Evolutionary conservation across 1,284 basidiomycete genomes (phyloP).

Genomic region (Microbotryum intermedium): DNA sequence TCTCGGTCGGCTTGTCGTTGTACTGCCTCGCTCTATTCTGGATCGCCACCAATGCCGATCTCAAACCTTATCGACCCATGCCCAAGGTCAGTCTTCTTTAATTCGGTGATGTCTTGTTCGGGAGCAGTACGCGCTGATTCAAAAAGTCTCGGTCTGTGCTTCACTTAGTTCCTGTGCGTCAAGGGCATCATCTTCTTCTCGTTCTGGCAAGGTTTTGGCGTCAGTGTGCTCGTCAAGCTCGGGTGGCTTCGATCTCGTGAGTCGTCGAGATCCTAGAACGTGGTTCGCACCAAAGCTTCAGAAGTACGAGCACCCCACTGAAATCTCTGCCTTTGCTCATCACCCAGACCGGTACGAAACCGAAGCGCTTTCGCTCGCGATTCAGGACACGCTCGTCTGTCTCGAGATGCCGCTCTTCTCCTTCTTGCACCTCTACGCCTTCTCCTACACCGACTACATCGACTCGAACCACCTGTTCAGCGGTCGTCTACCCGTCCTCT

Average conservation of each 20-base stretch:
- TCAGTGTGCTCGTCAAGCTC: constrained; percentile 80
- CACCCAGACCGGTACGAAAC: constrained; percentile 70
- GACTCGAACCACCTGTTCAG: constrained; percentile 54
- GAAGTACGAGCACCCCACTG: neutral
- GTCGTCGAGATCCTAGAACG: neutral
- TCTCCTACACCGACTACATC: constrained; percentile 60
- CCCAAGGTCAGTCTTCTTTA: constrained; percentile 28
- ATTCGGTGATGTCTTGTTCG: neutral
- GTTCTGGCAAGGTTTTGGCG: constrained; percentile 87
- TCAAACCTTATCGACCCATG: constrained; percentile 73
- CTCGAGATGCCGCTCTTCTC: constrained; percentile 98
- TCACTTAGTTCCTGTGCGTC: constrained; percentile 78
- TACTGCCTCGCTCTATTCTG: constrained; percentile 93
- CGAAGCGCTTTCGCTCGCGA: constrained; percentile 82
- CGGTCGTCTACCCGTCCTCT: constrained; percentile 75
- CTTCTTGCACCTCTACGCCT: constrained; percentile 60
- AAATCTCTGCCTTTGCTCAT: constrained; percentile 24
- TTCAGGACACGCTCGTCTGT: constrained; percentile 84
- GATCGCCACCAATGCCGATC: constrained; percentile 75
- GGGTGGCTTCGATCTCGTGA: constrained; percentile 53
- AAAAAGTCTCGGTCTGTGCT: too few relatives aligned
- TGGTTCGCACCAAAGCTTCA: neutral
- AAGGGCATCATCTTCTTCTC: constrained; percentile 94
- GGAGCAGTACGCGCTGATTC: neutral
- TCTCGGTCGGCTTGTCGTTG: constrained; percentile 57